A percentile compares a stretch with the other conserved stretches of the same genome.
Evolutionary conservation across 768 basidiomycete genomes (phyloP).

Genomic region (Amanita exitialis): DNA sequence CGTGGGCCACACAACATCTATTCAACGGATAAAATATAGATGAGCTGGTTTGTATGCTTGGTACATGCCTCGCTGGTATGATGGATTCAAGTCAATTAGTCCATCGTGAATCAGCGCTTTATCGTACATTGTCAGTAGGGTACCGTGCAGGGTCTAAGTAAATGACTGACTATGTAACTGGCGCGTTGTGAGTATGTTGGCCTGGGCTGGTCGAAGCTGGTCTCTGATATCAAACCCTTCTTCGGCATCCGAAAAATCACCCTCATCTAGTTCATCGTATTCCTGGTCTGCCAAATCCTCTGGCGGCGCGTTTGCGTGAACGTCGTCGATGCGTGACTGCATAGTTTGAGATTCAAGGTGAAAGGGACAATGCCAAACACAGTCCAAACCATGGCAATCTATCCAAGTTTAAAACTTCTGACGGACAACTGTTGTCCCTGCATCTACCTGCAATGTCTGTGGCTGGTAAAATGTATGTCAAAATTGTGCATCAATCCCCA

Average conservation of each 20-base stretch:
- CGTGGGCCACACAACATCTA: conserved; percentile 73
- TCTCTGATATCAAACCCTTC: conserved; percentile 33
- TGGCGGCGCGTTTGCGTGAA: not conserved
- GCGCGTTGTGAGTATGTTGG: conserved; percentile 30
- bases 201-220: conserved; percentile 27
- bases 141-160: not conserved
- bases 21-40: not conserved
- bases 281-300: conserved; percentile 20
- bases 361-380: conserved; percentile 3
- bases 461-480: conserved; percentile 55
- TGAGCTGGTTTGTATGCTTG: not conserved
- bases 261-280: conserved; percentile 39
- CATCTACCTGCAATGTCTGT: conserved; percentile 60
- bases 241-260: conserved; percentile 30
- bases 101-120: conserved; percentile 61
- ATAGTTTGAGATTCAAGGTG: not conserved
- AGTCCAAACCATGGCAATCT: conserved; percentile 20
- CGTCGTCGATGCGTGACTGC: too few relatives aligned
- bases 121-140: not conserved
- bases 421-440: conserved; percentile 44
- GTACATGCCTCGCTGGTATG: conserved; percentile 59
- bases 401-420: conserved; percentile 54
- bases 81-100: conserved; percentile 56
- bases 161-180: conserved; percentile 35
- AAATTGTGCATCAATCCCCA: not conserved